Evolutionary conservation across 352 stramenopile species (phyloP), one percentile per base, ranked within the genome.

Genomic region (Phytophthora aleatoria): DNA sequence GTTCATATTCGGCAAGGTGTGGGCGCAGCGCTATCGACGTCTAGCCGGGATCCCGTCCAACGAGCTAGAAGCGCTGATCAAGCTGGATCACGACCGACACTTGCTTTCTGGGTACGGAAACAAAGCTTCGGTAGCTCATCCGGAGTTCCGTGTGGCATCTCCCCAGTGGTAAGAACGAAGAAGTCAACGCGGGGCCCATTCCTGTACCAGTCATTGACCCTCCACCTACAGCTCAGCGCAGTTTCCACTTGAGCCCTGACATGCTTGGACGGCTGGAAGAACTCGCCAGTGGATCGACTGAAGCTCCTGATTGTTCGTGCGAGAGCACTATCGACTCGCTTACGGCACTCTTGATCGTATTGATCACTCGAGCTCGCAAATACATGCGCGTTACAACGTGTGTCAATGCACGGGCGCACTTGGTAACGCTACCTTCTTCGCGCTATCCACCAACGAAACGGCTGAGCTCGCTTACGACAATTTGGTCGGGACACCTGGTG

Each of bases 271-370:
- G 12, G 8, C 12, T 41, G 35, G 16, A 41, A 11, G n/a, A 41
- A n/a, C 35, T 41, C 9, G 35, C 35, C 10, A 43, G 35, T 27
- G 50, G 15, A 16, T 6, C 38, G 5, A 16, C 44, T n/a, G 11
- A 36, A 10, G 26, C 27, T 12, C 24, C 48, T 33, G 30, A 10
- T 31, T 55, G 4, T 13, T 42, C 56, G 35, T 82, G 75, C 50
- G 64, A 79, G 31, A 83, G 77, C 43, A 82, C 74, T 30, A 70
- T 77, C n/a, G 77, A 86, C 53, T 56, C 61, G 1, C 43, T 83
- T n/a, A 77, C 77, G 1, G 77, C 77, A 24, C 51, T 86, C 2
- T 73, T 83, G 42, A 59, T 55, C 7, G 38, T 82, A 9, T 52
- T 83, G 8, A 76, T 86, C 62, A 71, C 74, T 20, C 66, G 70